Evolutionary conservation across 2,329 filamentous ascomycete species (phyloP).

Genomic region (Penicillium fuscoglaucum): DNA sequence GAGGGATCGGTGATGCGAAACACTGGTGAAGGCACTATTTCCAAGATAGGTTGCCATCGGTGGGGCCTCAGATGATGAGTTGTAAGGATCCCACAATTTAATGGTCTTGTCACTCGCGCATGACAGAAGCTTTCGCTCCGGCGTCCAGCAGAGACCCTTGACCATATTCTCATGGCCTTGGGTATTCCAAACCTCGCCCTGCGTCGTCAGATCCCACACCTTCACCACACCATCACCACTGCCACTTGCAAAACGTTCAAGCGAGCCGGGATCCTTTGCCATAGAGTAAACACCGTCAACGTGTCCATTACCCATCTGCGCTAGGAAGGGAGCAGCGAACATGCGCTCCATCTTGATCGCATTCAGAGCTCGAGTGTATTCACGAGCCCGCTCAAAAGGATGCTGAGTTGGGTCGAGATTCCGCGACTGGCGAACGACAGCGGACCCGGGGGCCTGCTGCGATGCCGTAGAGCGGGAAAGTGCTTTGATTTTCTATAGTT

Average conservation of each 20-base stretch:
- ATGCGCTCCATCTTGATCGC: constrained; percentile 92
- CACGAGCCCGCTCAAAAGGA: constrained; percentile 85
- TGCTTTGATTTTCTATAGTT: constrained; percentile 58
- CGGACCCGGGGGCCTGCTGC: constrained; percentile 50
- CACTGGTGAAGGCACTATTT: constrained; percentile 73
- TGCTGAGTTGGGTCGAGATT: constrained; percentile 79
- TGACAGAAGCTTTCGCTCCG: constrained; percentile 78
- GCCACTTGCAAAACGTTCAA: constrained; percentile 76
- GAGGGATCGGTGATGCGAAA: constrained; percentile 77
- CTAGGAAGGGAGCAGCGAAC: constrained; percentile 82
- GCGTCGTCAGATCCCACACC: constrained; percentile 77
- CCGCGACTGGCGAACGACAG: constrained; percentile 47
- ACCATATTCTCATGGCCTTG: constrained; percentile 92
- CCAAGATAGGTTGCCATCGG: constrained; percentile 85
- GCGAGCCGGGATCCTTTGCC: constrained; percentile 73
- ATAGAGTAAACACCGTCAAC: constrained; percentile 86
- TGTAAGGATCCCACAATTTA: constrained; percentile 90
- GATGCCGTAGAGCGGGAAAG: constrained; percentile 49
- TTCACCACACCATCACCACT: constrained; percentile 93
- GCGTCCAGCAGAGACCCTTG: constrained; percentile 87
- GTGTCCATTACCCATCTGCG: constrained; percentile 83
- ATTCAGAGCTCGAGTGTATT: constrained; percentile 76
- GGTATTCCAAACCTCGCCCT: constrained; percentile 72
- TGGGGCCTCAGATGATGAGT: constrained; percentile 64
- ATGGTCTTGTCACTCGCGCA: constrained; percentile 84